Evolutionary conservation across 2,329 filamentous ascomycete species (phyloP).

Genomic region (Remersonia thermophila): DNA sequence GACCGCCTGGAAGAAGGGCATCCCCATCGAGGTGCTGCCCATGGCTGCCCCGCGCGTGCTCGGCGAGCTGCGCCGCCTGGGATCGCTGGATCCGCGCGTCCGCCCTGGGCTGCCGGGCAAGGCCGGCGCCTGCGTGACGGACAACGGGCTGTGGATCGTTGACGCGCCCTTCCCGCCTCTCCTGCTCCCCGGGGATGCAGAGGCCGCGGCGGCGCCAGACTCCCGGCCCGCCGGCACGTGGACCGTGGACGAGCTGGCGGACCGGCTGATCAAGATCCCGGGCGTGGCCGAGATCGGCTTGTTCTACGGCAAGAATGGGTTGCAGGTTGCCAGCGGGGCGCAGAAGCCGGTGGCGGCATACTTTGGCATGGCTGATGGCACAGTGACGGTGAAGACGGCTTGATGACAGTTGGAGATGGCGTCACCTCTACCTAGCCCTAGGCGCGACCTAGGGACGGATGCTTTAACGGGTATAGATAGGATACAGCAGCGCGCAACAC

Average conservation of each 20-base stretch:
- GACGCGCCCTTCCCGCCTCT: slow-evolving; percentile 79
- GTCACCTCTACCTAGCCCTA: too few relatives aligned
- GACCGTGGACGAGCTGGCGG: slow-evolving; percentile 66
- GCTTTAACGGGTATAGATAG: not conserved
- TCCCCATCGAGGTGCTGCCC: slow-evolving; percentile 90
- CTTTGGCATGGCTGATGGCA: slow-evolving; percentile 78
- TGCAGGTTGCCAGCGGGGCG: slow-evolving; percentile 56
- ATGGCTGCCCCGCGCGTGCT: slow-evolving; percentile 70
- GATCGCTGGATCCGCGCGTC: slow-evolving; percentile 57
- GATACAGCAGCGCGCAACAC: too few relatives aligned
- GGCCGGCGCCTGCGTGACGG: slow-evolving; percentile 66
- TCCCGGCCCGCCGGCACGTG: slow-evolving; percentile 46
- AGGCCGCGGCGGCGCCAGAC: slow-evolving; percentile 18
- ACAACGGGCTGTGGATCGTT: slow-evolving; percentile 80
- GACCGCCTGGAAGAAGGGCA: slow-evolving; percentile 63
- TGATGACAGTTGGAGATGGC: not conserved
- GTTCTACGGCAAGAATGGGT: slow-evolving; percentile 72
- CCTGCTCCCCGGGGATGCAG: slow-evolving; percentile 42
- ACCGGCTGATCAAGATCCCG: slow-evolving; percentile 64
- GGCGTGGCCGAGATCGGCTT: slow-evolving; percentile 88
- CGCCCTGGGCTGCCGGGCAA: slow-evolving; percentile 64
- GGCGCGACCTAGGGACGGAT: too few relatives aligned
- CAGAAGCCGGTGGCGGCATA: slow-evolving; percentile 91
- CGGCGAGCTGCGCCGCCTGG: slow-evolving; percentile 57
- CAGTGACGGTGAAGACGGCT: slow-evolving; percentile 37